Evolutionary conservation across 306 rosid species (phyloP), one percentile per base, ranked within the genome.

Genomic region (Prunus davidiana): DNA sequence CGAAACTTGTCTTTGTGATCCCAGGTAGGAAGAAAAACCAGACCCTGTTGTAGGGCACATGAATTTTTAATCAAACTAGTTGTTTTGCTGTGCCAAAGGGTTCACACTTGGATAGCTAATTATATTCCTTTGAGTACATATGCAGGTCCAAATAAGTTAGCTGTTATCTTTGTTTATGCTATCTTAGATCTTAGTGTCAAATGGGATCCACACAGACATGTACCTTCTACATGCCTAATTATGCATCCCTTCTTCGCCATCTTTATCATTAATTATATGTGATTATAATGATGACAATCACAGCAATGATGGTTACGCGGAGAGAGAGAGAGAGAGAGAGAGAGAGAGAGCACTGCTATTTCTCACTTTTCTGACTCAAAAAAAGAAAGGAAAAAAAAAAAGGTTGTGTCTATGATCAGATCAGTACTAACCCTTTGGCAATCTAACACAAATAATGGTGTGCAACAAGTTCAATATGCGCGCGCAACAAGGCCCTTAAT

Each of bases 261-360:
- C 75, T n/a, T 52, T 3, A 47, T 41, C 45, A 64, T 61, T n/a
- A 72, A 72, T 78, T 64, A 72, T 72, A 41, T 47, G 58, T 70
- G 76, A 56, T 76, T 52, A 64, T 60, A 72, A 84, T 81, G 78
- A 47, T 73, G 77, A 84, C 54, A 80, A 73, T 77, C 78, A 74
- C 70, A 54, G 38, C 27, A 54, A 43, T 45, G 20, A 80, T 80
- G 79, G 43, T 72, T 67, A 45, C 46, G 45, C 15, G 16, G 71
- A 46, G 68, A 57, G 67, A 51, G 51, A 38, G 61, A 38, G 38
- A 28, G 30, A 28, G 30, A 28, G 30, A 2, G 30, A 32, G 34
- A 24, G 43, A 38, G 43, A 38, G 43, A 38, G 43, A 38, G 52
- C 52, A 12, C 5, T 25, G 65, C 34, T 13, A 25, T 60, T 60